Conservation (phyloP, 139 green algal genomes). For the Tetradesmus lagerheimii region DNA sequence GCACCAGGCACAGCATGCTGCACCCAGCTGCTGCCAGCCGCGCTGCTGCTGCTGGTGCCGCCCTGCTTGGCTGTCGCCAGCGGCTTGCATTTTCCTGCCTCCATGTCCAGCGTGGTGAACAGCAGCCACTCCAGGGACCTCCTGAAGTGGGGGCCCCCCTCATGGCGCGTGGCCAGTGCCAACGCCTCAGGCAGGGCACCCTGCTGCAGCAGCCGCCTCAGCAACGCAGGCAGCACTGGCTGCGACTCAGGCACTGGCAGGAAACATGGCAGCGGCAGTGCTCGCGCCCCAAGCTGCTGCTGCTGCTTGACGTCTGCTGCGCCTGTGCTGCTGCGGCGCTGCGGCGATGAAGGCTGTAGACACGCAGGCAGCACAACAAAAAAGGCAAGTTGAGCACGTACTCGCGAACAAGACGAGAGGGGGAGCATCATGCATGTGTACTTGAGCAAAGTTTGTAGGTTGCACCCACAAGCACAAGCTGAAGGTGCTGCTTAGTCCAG, state of each 20-base stretch:
- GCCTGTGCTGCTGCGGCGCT: background rate
- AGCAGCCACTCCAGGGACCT: conserved; percentile 96
- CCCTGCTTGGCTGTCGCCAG: background rate
- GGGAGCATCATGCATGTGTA: no score
- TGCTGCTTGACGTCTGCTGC: conserved; percentile 20
- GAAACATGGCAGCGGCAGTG: conserved; percentile 74
- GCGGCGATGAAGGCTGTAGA: background rate
- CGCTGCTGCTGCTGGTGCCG: background rate
- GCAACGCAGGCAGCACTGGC: conserved; percentile 93
- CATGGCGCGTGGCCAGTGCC: conserved; percentile 72
- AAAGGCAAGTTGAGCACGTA: no score
- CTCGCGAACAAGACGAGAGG: no score
- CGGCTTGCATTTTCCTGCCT: conserved; percentile 54
- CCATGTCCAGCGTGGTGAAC: conserved; percentile 92
- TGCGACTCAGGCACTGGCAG: conserved; percentile 89
- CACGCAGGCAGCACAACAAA: background rate
- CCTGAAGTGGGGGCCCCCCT: conserved; percentile 83
- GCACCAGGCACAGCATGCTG: background rate
- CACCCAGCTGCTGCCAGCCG: background rate
- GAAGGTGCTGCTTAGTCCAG: no score
- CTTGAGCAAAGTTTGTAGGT: no score
- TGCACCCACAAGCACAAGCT: no score
- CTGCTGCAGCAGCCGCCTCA: conserved; percentile 88
- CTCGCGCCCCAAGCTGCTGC: background rate
- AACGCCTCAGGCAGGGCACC: conserved; percentile 69